Conservation (phyloP, 2,329 filamentous ascomycete genomes). For the Diaporthe sp. region DNA sequence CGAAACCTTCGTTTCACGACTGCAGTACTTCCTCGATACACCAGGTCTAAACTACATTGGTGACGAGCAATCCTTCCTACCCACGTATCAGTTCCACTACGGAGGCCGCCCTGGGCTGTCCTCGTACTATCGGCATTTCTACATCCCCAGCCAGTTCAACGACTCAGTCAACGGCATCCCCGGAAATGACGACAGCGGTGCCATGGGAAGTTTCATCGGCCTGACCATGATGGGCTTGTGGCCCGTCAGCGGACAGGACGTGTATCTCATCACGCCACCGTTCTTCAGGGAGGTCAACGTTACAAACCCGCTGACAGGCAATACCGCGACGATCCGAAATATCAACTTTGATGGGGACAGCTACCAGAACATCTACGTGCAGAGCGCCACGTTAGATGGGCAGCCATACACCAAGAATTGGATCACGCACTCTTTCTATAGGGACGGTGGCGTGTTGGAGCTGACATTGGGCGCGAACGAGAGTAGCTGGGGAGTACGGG, state of each 20-base stretch:
- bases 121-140: constrained; percentile 65
- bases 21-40: constrained; percentile 67
- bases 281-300: constrained; percentile 71
- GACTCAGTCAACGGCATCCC: constrained; percentile 68
- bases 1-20: constrained; percentile 64
- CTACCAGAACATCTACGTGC: constrained; percentile 70
- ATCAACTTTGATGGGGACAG: constrained; percentile 67
- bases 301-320: constrained; percentile 65
- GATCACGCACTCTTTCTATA: constrained; percentile 73
- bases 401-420: constrained; percentile 69
- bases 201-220: constrained; percentile 73
- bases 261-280: constrained; percentile 74
- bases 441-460: constrained; percentile 69
- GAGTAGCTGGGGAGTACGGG: constrained; percentile 66
- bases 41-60: constrained; percentile 56
- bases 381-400: constrained; percentile 70
- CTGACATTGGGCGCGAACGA: constrained; percentile 64
- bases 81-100: constrained; percentile 74
- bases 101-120: constrained; percentile 68
- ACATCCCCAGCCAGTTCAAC: constrained; percentile 74
- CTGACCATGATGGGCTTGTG: constrained; percentile 74
- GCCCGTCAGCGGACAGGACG: constrained; percentile 72
- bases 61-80: constrained; percentile 70
- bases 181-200: constrained; percentile 75
- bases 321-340: constrained; percentile 68